Conservation (phyloP, 129 eudicot species). For the sunflower (Helianthus annuus) region HanXRQr2.0-SUNRISE NC_035447.2:71342005-71342504, state of each 20-base stretch:
- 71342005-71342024: constrained; percentile 38
- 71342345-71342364: not conserved
- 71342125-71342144: not conserved
- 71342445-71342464: no score
- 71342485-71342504: not conserved
- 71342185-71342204: not conserved
- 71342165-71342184: constrained; percentile 21
- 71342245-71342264: not conserved
- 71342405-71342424: not conserved
- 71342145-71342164: constrained; percentile 15
- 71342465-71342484: not conserved
- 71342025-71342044: constrained; percentile 33
- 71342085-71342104: constrained; percentile 28
- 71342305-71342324: no score
- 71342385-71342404: not conserved
- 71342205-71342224: not conserved
- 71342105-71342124: constrained; percentile 13
- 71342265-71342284: no score
- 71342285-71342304: no score
- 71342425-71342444: no score
- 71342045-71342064: constrained; percentile 31
- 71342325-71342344: not conserved
- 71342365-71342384: not conserved
- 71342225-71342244: not conserved
- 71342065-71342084: constrained; percentile 26